Evolutionary conservation across 2,329 filamentous ascomycete genomes (phyloP).

Genomic region (Xylariaceae sp.): DNA sequence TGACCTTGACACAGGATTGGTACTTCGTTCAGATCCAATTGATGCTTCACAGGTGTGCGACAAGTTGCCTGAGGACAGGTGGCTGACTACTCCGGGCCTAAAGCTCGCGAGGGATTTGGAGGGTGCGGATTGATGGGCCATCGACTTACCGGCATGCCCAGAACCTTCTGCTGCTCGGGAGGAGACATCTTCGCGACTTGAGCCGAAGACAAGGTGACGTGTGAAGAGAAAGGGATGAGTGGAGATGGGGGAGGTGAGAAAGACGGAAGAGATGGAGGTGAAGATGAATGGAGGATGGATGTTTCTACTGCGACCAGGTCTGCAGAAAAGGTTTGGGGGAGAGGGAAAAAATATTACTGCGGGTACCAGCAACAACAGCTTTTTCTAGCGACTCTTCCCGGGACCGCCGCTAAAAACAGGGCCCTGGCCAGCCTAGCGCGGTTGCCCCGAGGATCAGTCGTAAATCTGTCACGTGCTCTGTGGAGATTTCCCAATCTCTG

Average conservation of each 20-base stretch:
- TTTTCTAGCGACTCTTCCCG: conserved; percentile 50
- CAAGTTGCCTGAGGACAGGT: conserved; percentile 12
- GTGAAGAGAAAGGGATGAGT: conserved; percentile 52
- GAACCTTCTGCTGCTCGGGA: conserved; percentile 47
- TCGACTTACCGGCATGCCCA: conserved; percentile 56
- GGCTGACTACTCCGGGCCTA: conserved; percentile 1
- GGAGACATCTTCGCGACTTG: conserved; percentile 45
- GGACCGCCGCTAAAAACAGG: conserved; percentile 20
- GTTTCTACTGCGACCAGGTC: conserved; percentile 36
- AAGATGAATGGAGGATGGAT: conserved; percentile 19
- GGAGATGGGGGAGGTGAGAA: conserved; percentile 43
- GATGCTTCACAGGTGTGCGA: conserved; percentile 13
- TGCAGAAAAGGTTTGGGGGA: conserved; percentile 29
- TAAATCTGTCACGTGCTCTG: not conserved
- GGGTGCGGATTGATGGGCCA: conserved; percentile 4
- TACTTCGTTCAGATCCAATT: conserved; percentile 10
- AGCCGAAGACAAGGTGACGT: conserved; percentile 37
- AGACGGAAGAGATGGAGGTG: conserved; percentile 8
- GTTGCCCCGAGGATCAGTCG: conserved; percentile 14
- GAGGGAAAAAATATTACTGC: conserved; percentile 45
- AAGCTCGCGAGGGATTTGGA: conserved; percentile 13
- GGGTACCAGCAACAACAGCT: conserved; percentile 36
- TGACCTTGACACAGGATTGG: conserved; percentile 3
- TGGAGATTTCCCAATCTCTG: not conserved
- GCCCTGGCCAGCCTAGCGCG: conserved; percentile 8